Base-by-base conservation (phyloP, 352 stramenopile genomes). In the Globisporangium iwayamae region DNA sequence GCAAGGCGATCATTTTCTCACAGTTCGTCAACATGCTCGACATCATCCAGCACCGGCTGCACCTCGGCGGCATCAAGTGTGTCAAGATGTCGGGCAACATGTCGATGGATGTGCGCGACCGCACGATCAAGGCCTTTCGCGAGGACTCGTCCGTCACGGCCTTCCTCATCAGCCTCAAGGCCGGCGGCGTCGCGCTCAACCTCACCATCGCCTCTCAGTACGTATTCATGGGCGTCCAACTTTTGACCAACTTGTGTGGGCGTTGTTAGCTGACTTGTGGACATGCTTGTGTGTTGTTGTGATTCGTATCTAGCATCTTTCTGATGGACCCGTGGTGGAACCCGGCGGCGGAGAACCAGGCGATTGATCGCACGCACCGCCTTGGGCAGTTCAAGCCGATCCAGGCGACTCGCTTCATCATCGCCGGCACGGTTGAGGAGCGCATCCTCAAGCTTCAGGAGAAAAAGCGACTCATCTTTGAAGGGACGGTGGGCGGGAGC, bases 11-110 rank as follows among this genome's bases (percentile, higher is more conserved):
- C 53, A 95, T 99, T 10, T 99, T 99, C 65, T 98, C 90, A 4
- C 87, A 98, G 73, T 99, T 99, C 78, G 96, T 99, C 22, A 99
- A 99, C 65, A 99, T 99, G 96, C 86, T 99, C 3, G 97, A 99
- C 74, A 88, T 99, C 14, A 96, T 99, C 66, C 88, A 99, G 61
- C 98, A 97, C 78, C 89, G 97, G 10, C 76, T 99, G 45, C 86
- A 97, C 10, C 72, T 93, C 25, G 92, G 85, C 10, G 86, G 85
- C 36, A 76, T 98, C 54, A 87, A 92, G 36, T 97, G 87, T 58
- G 89, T 97, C 22, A 98, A 98, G 67, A 68, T 98, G 14, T 93
- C 88, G 0, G 94, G 94, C 38, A 91, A 87, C 63, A 96, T 98
- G 86, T 87, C 75, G 32, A 91, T 98, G 78, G 78, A 85, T 30